These are phyloP conservation scores for Alternaria sp. DNA, from an alignment of 2,329 filamentous ascomycete species.

Conservation along the genomic window DNA sequence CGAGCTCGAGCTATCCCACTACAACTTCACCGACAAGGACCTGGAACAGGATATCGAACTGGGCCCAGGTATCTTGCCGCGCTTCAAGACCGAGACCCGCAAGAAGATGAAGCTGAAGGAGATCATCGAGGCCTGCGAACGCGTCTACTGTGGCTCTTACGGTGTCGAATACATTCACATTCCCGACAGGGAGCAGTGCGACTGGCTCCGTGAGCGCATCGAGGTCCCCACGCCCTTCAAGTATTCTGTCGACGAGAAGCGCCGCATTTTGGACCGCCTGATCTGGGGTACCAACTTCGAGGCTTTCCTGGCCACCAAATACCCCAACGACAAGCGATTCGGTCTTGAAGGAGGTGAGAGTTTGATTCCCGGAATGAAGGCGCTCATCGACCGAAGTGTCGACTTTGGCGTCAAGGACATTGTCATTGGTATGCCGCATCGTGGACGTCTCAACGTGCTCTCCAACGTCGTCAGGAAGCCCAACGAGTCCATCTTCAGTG, in stretches of 20 bases:
- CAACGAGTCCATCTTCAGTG: conserved; percentile 99
- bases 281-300: conserved; percentile 99
- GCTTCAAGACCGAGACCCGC: conserved; percentile 86
- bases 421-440: conserved; percentile 98
- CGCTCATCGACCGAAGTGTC: conserved; percentile 95
- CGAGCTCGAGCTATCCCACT: conserved; percentile 91
- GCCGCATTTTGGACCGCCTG: conserved; percentile 92
- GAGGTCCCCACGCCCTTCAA: conserved; percentile 96
- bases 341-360: conserved; percentile 97
- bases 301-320: conserved; percentile 93
- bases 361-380: conserved; percentile 98
- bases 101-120: conserved; percentile 97
- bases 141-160: conserved; percentile 96
- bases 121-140: conserved; percentile 91
- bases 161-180: conserved; percentile 99
- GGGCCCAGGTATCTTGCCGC: conserved; percentile 91
- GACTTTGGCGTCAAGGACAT: conserved; percentile 99
- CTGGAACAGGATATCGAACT: conserved; percentile 90
- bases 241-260: conserved; percentile 98
- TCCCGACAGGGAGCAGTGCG: conserved; percentile 94
- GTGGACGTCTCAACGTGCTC: conserved; percentile 95
- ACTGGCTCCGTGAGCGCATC: conserved; percentile 95
- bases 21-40: conserved; percentile 94
- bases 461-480: conserved; percentile 99
- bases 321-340: conserved; percentile 99